Conservation (phyloP, 352 stramenopile species). For the Phytopythium mirpurense region DNA sequence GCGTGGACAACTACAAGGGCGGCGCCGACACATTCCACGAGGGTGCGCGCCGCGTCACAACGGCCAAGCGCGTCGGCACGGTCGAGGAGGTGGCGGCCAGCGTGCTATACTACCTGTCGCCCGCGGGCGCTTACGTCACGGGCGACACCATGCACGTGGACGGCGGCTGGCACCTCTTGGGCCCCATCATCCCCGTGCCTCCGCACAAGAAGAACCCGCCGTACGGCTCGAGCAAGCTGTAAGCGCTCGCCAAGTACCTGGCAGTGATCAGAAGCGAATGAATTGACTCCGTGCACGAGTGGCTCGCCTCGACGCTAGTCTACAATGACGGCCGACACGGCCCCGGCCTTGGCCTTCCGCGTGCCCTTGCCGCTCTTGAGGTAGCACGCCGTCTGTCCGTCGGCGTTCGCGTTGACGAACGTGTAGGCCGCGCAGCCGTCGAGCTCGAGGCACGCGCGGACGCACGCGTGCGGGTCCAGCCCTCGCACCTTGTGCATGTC, state of each 20-base stretch:
- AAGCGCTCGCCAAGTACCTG: not conserved
- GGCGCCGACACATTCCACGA: conserved; percentile 79
- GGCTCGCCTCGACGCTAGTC: not conserved
- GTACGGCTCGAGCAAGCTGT: conserved; percentile 78
- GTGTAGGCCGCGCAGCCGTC: conserved; percentile 17
- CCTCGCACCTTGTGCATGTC: conserved; percentile 13
- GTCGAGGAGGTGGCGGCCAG: conserved; percentile 89
- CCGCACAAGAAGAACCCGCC: conserved; percentile 70
- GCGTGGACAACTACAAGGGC: conserved; percentile 83
- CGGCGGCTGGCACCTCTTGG: conserved; percentile 70
- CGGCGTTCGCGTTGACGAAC: conserved; percentile 17
- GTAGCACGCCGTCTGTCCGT: conserved; percentile 22
- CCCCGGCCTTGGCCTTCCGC: conserved; percentile 1
- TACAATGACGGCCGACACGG: conserved; percentile 10
- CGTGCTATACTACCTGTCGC: conserved; percentile 88
- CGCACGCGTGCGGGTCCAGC: conserved; percentile 8
- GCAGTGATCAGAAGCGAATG: not conserved
- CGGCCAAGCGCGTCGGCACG: conserved; percentile 82
- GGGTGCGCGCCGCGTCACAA: conserved; percentile 62
- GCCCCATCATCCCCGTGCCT: conserved; percentile 71
- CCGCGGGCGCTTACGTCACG: conserved; percentile 88
- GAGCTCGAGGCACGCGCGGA: conserved; percentile 3
- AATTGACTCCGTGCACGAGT: too few relatives aligned
- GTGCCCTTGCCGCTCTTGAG: conserved; percentile 20
- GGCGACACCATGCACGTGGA: conserved; percentile 87